phyloP scores from a whole-genome alignment of 2,329 filamentous ascomycete genomes.

The Camillea tinctor region DNA sequence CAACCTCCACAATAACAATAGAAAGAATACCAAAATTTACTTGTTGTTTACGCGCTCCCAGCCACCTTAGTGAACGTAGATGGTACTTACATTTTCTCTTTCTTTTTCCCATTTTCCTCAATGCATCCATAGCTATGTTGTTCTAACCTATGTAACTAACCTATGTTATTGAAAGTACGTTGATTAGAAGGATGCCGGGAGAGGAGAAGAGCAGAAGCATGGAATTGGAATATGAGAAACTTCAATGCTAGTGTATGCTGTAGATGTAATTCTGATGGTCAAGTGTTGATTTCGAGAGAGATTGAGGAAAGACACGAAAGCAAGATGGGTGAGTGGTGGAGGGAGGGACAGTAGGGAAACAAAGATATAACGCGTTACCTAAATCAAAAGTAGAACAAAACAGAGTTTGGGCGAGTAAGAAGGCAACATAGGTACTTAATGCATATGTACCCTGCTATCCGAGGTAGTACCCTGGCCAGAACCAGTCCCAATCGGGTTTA shows the following conservation, averaged over 20 bases:
- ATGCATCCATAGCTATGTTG: too few species aligned
- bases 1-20: conserved; percentile 17
- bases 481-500: not conserved
- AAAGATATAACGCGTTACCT: not conserved
- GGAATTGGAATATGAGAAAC: too few species aligned
- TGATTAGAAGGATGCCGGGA: not conserved
- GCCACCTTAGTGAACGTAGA: conserved; percentile 7
- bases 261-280: not conserved
- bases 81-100: too few species aligned
- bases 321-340: not conserved
- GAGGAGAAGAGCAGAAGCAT: too few species aligned
- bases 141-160: too few species aligned
- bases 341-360: too few species aligned
- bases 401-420: too few species aligned
- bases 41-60: conserved; percentile 16
- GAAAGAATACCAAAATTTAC: conserved; percentile 2
- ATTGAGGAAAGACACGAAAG: not conserved
- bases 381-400: not conserved
- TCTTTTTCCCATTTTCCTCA: too few species aligned
- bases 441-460: not conserved
- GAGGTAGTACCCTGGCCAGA: not conserved
- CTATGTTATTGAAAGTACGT: not conserved
- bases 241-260: not conserved
- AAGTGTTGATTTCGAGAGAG: not conserved
- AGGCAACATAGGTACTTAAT: too few species aligned